Percentiles rank a stretch among this genome's conserved stretches.
phyloP scores from a whole-genome alignment of 164 flowering plant genomes.

The Piper longum region DNA sequence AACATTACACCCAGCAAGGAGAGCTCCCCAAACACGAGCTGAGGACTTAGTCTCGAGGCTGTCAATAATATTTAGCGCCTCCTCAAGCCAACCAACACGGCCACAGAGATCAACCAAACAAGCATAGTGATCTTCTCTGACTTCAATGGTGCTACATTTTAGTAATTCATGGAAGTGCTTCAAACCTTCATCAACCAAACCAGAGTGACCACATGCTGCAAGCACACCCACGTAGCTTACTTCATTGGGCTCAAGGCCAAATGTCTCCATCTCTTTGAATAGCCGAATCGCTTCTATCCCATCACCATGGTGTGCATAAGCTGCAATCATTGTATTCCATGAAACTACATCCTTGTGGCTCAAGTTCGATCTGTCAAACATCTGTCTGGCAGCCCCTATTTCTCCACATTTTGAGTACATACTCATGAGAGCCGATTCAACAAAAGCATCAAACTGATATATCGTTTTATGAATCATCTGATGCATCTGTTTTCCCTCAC shows the following conservation, averaged over 20 bases:
- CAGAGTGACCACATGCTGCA: slow-evolving; percentile 11
- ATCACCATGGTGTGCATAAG: slow-evolving; percentile 9
- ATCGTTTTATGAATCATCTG: slow-evolving; percentile 7
- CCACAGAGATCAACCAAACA: slow-evolving; percentile 12
- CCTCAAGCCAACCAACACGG: slow-evolving; percentile 10
- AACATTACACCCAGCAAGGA: slow-evolving; percentile 10
- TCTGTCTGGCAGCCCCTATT: slow-evolving; percentile 6
- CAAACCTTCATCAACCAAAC: slow-evolving; percentile 9
- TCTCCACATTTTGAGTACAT: slow-evolving; percentile 14
- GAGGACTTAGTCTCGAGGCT: slow-evolving; percentile 2
- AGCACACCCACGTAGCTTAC: slow-evolving; percentile 12
- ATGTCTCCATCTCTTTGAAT: slow-evolving; percentile 5
- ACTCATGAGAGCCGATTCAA: slow-evolving; percentile 9
- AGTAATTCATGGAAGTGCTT: slow-evolving; percentile 4
- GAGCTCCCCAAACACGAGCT: slow-evolving; percentile 11
- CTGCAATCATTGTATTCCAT: slow-evolving; percentile 11
- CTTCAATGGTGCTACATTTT: slow-evolving; percentile 1
- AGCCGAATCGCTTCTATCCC: slow-evolving; percentile 7
- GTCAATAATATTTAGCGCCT: slow-evolving; percentile 6
- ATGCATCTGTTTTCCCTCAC: slow-evolving; percentile 12
- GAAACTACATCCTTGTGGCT: slow-evolving; percentile 7
- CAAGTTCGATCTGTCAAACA: slow-evolving; percentile 7
- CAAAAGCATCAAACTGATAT: slow-evolving; percentile 3
- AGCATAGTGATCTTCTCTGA: slow-evolving; percentile 10
- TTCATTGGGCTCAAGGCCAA: slow-evolving; percentile 9